Evolutionary conservation across 2,329 filamentous ascomycete species (phyloP).

Genomic region (Trichoderma citrinoviride): DNA sequence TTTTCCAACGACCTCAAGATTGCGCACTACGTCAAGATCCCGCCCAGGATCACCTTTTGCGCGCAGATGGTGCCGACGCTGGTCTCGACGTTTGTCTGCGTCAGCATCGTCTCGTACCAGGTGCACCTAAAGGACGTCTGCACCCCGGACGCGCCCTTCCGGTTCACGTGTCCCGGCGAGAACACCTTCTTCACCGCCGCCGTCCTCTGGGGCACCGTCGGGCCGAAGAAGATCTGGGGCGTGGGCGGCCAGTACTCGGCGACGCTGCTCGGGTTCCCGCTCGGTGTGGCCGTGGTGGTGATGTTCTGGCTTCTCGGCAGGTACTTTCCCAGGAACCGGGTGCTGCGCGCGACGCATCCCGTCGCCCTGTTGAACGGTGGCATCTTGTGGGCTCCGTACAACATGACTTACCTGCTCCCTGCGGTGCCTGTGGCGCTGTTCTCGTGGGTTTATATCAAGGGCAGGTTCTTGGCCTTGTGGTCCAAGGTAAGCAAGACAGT

Average conservation of each 20-base stretch:
- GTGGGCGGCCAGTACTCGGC: constrained; percentile 36
- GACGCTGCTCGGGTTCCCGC: constrained; percentile 40
- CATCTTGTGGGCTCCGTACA: constrained; percentile 45
- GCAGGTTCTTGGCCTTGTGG: constrained; percentile 48
- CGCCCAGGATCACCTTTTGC: constrained; percentile 46
- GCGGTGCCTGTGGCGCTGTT: constrained; percentile 47
- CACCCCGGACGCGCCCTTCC: constrained; percentile 27
- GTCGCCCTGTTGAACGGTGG: constrained; percentile 43
- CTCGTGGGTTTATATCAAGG: constrained; percentile 48
- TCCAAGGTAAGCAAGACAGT: constrained; percentile 36
- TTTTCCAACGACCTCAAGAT: constrained; percentile 51
- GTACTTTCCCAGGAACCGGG: constrained; percentile 32
- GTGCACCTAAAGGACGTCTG: constrained; percentile 39
- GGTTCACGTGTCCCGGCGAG: constrained; percentile 10
- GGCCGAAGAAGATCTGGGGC: constrained; percentile 39
- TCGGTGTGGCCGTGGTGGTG: constrained; percentile 38
- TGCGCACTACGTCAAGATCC: constrained; percentile 51
- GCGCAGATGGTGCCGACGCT: constrained; percentile 47
- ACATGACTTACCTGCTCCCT: constrained; percentile 46
- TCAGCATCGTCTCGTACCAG: constrained; percentile 23
- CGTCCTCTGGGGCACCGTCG: constrained; percentile 42
- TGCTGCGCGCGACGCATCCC: constrained; percentile 42
- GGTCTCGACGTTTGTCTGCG: constrained; percentile 34
- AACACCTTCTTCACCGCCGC: constrained; percentile 33
- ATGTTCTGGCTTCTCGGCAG: constrained; percentile 38